Evolutionary conservation across 1,139 yeast species (phyloP).

Genomic region (Sugiyamaella sp.): DNA sequence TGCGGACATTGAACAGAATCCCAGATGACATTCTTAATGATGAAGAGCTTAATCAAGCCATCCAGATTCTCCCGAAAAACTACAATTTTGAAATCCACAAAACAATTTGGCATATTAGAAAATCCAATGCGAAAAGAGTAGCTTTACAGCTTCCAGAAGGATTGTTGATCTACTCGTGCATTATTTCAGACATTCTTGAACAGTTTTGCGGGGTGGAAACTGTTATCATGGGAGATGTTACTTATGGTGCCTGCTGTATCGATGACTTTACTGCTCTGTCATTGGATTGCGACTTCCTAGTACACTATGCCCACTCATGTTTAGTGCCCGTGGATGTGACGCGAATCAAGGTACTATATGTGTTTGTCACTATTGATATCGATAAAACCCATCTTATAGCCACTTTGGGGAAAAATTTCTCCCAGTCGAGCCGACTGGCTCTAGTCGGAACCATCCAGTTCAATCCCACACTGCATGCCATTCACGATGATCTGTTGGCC

Average conservation of each 20-base stretch:
- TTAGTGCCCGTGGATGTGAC: conserved; percentile 94
- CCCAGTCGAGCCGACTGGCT: conserved; percentile 64
- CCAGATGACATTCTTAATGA: conserved; percentile 85
- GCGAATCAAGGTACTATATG: conserved; percentile 82
- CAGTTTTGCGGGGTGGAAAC: conserved; percentile 89
- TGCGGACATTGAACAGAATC: conserved; percentile 78
- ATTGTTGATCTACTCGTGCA: conserved; percentile 77
- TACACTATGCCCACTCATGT: conserved; percentile 98
- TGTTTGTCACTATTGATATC: conserved; percentile 92
- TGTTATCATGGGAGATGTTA: conserved; percentile 97
- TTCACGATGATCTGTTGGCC: conserved; percentile 54
- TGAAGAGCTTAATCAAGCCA: conserved; percentile 77
- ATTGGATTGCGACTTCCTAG: conserved; percentile 88
- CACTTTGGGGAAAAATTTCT: conserved; percentile 73
- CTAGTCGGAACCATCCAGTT: conserved; percentile 95
- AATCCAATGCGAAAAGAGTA: conserved; percentile 71
- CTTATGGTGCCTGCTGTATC: conserved; percentile 98
- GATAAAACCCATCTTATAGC: conserved; percentile 80
- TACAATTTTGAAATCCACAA: conserved; percentile 96
- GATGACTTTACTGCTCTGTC: conserved; percentile 96
- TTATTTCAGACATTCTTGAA: conserved; percentile 86
- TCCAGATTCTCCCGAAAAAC: conserved; percentile 79
- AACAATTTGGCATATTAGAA: conserved; percentile 88
- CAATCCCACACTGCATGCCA: conserved; percentile 88
- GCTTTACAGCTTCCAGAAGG: conserved; percentile 99